Evolutionary conservation across 2,329 filamentous ascomycete genomes (phyloP), one percentile per base, ranked within the genome.

Genomic region (Delphinella strobiligena): DNA sequence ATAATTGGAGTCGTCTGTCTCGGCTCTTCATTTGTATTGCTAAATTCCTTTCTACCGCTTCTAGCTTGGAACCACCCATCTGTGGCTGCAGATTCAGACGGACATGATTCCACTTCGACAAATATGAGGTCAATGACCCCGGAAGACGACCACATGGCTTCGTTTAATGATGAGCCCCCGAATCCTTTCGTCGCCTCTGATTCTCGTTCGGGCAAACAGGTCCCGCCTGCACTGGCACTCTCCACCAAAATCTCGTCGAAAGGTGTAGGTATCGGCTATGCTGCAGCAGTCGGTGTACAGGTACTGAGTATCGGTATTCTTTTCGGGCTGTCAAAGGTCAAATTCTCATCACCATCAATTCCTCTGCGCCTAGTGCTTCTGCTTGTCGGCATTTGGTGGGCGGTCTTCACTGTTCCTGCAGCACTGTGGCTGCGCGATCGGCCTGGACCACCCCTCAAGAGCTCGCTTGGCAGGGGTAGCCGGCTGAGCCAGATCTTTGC

Each of bases 21-120:
- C 49, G 89, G 89, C 14, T 87, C 85, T n/a, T 93, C 86, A 0
- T 95, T 94, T 58, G 88, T 94, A 2, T 67, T 96, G n/a, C 68
- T 95, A 17, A 96, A 96, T 62, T 91, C 87, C 1, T 95, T 93
- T 51, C 65, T 96, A 16, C 89, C 89, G 0, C 68, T 95, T 2
- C 69, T 95, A 10, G 87, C 94, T 35, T 74, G 86, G 31, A 79
- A 93, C 50, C 83, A 94, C 55, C 80, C 83, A 11, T 57, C 58
- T 12, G 54, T 68, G 17, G 49, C 58, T 35, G 16, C 33, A n/a
- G 33, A 32, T 29, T n/a, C n/a, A n/a, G n/a, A n/a, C n/a, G n/a
- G n/a, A n/a, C n/a, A n/a, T n/a, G n/a, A n/a, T n/a, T n/a, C n/a
- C n/a, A n/a, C n/a, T n/a, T n/a, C n/a, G n/a, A n/a, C n/a, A n/a